Evolutionary conservation across 768 basidiomycete genomes (phyloP), one percentile per base, ranked within the genome.

Genomic region (Harrya chromipes): DNA sequence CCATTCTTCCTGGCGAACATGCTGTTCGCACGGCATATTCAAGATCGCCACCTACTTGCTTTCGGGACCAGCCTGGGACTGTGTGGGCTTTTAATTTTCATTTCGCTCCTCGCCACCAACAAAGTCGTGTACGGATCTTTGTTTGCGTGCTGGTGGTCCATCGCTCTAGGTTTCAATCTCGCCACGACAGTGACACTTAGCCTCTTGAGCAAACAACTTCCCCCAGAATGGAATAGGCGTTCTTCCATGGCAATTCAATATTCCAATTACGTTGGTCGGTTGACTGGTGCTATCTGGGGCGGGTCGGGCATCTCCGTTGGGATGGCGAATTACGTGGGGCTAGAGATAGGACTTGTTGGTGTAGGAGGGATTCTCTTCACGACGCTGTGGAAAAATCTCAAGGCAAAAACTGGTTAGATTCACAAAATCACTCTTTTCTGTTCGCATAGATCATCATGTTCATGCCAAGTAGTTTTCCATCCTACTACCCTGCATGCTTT

Each of bases 161-260:
- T 86, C 20, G 84, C 86, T 21, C 72, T 86, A 5, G 85, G 86
- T 1, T 87, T 87, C 72, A 87, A 87, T 64, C 70, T 87, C 11
- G 78, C 82, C n/a, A 83, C 77, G 54, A 86, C 83, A 2, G 79
- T 82, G 48, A 86, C 85, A 27, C 69, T 86, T 52, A 82, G 81
- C 49, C 62, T 85, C 47, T 66, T 87, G 23, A 82, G 80, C 53
- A 87, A 88, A 65, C 84, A 84, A 63, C 72, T 87, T 26, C 84
- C 85, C 2, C 72, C 74, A 6, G 65, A 69, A 49, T 86, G 81
- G 81, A 86, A 84, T 57, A 71, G 73, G 23, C 70, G 73, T 23
- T 73, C 73, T n/a, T 74, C 75, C 29, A 64, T 84, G 63, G 75
- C 71, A 7, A 82, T 87, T 37, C 85, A 85, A 60, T 87, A 83